Evolutionary conservation across 805 yeast species (phyloP).

Genomic region (Spathaspora sp.): DNA sequence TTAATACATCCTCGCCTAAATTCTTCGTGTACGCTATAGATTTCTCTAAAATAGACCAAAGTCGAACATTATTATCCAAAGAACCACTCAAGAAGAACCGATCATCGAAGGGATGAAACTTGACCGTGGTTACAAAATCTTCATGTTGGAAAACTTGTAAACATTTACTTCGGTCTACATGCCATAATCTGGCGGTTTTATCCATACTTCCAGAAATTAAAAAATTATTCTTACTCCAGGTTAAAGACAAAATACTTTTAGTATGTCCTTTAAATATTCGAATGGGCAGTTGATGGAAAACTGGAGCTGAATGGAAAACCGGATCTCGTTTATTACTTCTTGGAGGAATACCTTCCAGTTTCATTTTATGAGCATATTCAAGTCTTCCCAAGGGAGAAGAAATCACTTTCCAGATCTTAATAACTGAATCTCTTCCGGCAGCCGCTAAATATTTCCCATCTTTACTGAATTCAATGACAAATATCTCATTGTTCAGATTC

Average conservation of each 20-base stretch:
- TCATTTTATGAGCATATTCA: slow-evolving; percentile 26
- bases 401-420: slow-evolving; percentile 78
- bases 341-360: slow-evolving; percentile 12
- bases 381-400: slow-evolving; percentile 67
- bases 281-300: slow-evolving; percentile 67
- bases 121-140: slow-evolving; percentile 80
- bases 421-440: slow-evolving; percentile 71
- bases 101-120: slow-evolving; percentile 83
- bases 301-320: slow-evolving; percentile 58
- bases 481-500: slow-evolving; percentile 46
- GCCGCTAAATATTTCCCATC: slow-evolving; percentile 85
- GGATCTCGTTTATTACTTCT: slow-evolving; percentile 8
- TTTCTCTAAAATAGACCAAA: slow-evolving; percentile 84
- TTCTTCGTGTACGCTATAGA: slow-evolving; percentile 50
- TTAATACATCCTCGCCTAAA: slow-evolving; percentile 57
- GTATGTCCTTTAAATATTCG: slow-evolving; percentile 64
- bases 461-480: slow-evolving; percentile 66
- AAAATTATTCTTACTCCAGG: slow-evolving; percentile 88
- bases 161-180: slow-evolving; percentile 61
- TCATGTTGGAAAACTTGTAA: slow-evolving; percentile 64
- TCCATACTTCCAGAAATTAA: slow-evolving; percentile 81
- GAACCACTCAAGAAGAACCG: slow-evolving; percentile 82
- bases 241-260: slow-evolving; percentile 66
- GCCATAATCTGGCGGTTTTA: slow-evolving; percentile 81
- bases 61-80: slow-evolving; percentile 65